Base-by-base conservation (phyloP, 768 basidiomycete species). In the Pleurotus citrinopileatus region DNA sequence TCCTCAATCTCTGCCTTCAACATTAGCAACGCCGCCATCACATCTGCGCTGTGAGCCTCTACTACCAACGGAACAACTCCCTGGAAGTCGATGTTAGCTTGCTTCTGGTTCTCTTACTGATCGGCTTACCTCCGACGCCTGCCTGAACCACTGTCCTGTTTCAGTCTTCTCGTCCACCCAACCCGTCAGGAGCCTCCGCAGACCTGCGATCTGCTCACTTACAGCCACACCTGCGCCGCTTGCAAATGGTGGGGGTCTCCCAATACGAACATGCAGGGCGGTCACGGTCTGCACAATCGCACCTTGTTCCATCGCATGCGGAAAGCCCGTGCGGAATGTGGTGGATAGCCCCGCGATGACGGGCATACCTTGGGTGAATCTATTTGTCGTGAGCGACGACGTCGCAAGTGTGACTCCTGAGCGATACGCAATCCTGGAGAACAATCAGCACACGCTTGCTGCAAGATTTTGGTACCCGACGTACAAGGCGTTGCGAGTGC, bases 401-500 rank as follows among this genome's bases (percentile, higher is more conserved):
- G 88, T 82, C 25, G 80, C 83, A 1, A 77, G 66, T 1, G 86
- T 86, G 2, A 91, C 82, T 4, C 89, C 89, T 5, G 79, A 74
- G 53, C 81, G 80, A 64, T 82, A 84, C 2, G 88, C 87, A 25
- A 80, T 71, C 43, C 87, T 89, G 55, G 10, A 27, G 17, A 32
- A 32, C n/a, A 52, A 45, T 58, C 26, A n/a, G 29, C 26, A 58
- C 32, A 60, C 38, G 15, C 22, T 45, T 37, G 42, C 6, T 29
- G 19, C 12, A 40, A 53, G 17, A 42, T 20, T 20, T 46, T 29
- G 42, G 34, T 29, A 44, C 58, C 19, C 8, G 22, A 72, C 87
- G 70, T 64, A 90, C 90, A 91, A 65, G 28, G 86, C 83, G 66
- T 90, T 80, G 57, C 88, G 77, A 2, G 87, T 87, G 3, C 78